These are phyloP conservation scores for Termitomyces sp. DNA, from an alignment of 768 basidiomycete species.

Conservation along the genomic window DNA sequence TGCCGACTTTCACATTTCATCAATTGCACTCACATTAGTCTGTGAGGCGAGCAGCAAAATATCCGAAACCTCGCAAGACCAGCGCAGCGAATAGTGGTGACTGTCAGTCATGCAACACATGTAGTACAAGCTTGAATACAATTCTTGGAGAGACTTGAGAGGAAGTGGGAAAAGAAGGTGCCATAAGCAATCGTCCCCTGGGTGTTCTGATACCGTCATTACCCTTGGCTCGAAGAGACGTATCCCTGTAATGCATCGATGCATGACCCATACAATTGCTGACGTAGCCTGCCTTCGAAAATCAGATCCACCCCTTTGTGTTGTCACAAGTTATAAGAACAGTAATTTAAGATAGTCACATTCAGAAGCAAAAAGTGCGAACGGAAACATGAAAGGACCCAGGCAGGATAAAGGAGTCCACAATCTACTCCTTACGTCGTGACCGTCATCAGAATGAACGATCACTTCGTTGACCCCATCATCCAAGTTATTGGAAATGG, in stretches of 20 bases:
- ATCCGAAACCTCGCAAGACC: too few species aligned
- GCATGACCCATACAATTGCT: not conserved
- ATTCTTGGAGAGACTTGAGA: constrained; percentile 30
- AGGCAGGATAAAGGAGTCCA: too few species aligned
- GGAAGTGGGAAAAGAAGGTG: constrained; percentile 19
- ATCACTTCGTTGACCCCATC: not conserved
- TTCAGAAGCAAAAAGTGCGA: not conserved
- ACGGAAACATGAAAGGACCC: not conserved
- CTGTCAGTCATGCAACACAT: too few species aligned
- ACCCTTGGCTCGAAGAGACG: constrained; percentile 14
- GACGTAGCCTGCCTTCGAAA: not conserved
- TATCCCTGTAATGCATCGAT: not conserved
- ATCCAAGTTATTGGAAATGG: not conserved
- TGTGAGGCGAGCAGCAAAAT: too few species aligned
- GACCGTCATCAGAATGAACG: too few species aligned
- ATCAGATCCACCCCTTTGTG: not conserved
- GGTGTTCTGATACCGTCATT: constrained; percentile 1
- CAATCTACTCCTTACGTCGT: too few species aligned
- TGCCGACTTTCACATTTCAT: too few species aligned
- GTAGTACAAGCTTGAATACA: too few species aligned
- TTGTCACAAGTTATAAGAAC: not conserved
- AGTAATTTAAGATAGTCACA: not conserved
- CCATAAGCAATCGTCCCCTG: constrained; percentile 22
- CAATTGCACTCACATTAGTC: too few species aligned
- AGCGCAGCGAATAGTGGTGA: too few species aligned